These are phyloP conservation scores for Teratosphaeriaceae sp. DNA, from an alignment of 2,329 filamentous ascomycete genomes.

Conservation along the genomic window DNA sequence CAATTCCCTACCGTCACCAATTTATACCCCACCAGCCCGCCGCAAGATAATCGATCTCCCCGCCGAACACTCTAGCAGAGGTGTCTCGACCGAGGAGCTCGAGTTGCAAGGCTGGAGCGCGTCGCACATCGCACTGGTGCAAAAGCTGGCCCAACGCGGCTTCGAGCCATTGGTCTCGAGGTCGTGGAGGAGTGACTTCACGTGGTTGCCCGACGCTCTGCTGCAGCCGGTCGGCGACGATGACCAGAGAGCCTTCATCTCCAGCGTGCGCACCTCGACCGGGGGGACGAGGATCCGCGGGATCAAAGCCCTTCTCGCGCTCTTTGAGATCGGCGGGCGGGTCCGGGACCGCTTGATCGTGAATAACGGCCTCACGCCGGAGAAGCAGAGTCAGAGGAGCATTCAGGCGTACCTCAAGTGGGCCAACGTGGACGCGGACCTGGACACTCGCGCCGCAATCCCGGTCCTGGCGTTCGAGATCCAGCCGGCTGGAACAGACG, in stretches of 20 bases:
- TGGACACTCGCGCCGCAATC: conserved; percentile 29
- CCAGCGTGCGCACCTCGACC: conserved; percentile 31
- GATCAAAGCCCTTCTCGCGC: conserved; percentile 42
- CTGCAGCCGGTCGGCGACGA: conserved; percentile 38
- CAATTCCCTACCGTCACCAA: conserved; percentile 17
- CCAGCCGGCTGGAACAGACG: conserved; percentile 33
- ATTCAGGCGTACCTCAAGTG: conserved; percentile 46
- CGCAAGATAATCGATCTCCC: conserved; percentile 17
- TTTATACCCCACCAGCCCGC: conserved; percentile 11
- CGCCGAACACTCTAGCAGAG: conserved; percentile 15
- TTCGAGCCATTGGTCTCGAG: conserved; percentile 49
- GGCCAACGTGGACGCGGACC: conserved; percentile 44
- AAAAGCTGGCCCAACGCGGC: conserved; percentile 49
- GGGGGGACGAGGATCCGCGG: too few species aligned
- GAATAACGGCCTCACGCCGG: conserved; percentile 13
- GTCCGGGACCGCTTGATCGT: conserved; percentile 44
- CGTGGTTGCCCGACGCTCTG: conserved; percentile 46
- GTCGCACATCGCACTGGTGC: conserved; percentile 47
- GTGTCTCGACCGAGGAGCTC: conserved; percentile 20
- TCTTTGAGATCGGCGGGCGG: conserved; percentile 46
- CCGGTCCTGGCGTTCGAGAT: conserved; percentile 43
- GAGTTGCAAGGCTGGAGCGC: conserved; percentile 39
- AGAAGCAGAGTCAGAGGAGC: conserved; percentile 16
- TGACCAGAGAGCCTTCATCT: conserved; percentile 40
- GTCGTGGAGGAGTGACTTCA: conserved; percentile 48